Evolutionary conservation across 805 yeast species (phyloP), one percentile per base, ranked within the genome.

Genomic region (Candida alai): DNA sequence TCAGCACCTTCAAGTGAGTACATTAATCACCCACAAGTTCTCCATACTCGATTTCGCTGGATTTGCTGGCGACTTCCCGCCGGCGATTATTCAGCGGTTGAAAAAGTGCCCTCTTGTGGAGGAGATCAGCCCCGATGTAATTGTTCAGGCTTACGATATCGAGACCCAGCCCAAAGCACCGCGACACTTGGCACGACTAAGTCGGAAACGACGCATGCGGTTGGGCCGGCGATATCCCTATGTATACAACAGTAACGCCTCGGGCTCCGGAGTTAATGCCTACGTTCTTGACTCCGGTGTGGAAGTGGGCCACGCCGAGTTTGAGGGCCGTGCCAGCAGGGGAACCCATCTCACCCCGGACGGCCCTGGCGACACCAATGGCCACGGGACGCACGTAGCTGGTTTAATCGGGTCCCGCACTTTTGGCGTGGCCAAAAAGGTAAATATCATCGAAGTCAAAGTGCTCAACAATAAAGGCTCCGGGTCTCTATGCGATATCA

Each of bases 271-370:
- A 18, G 84, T 86, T 1, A 73, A 74, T 40, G 94, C 80, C 0
- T 89, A 89, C 54, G 75, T 89, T 20, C 67, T 88, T 32, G 97
- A 89, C 56, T 83, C 95, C 1, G 97, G 98, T 2, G 76, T 84
- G 9, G 60, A 58, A 42, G 61, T 65, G 8, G 68, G 65, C 3
- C 82, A 80, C 52, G 76, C 77, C 3, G 82, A 80, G 24, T 70
- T 84, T 51, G 79, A 72, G 43, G 80, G 79, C 1, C 60, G 90
- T 35, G 85, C 80, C 6, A 46, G 43, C 5, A 52, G 58, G 38
- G 89, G 89, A 1, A 69, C 64, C 6, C 84, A 81, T 48, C 74
- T 79, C 38, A 79, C 86, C 0, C 64, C 62, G 2, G 81, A 76
- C 43, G 76, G 77, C 1, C 50, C 65, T 1, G 86, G 84, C 5